Conservation (phyloP, 2,329 filamentous ascomycete genomes). For the Claviceps humidiphila region DNA sequence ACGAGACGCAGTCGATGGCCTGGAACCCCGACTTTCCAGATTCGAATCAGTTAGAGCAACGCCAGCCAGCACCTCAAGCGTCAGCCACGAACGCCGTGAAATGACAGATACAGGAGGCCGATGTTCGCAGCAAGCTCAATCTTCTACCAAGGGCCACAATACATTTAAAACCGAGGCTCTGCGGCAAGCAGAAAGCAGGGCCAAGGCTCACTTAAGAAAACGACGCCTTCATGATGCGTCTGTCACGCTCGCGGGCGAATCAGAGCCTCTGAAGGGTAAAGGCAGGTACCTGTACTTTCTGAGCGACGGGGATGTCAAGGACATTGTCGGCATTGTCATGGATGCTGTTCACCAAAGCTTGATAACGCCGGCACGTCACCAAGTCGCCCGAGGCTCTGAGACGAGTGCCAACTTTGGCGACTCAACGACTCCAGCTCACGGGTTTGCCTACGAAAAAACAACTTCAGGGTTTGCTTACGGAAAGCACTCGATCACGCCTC, state of each 20-base stretch:
- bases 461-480: constrained; percentile 11
- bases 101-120: neutral
- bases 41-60: neutral
- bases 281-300: constrained; percentile 7
- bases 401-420: neutral
- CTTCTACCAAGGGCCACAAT: neutral
- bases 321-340: constrained; percentile 5
- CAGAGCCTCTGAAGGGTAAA: neutral
- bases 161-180: neutral
- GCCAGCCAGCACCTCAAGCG: neutral
- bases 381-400: neutral
- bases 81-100: neutral
- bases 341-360: constrained; percentile 1
- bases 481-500: constrained; percentile 13
- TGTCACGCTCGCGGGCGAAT: neutral
- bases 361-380: neutral
- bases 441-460: too few relatives aligned
- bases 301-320: constrained; percentile 7
- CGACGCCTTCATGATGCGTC: neutral
- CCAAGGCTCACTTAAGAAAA: constrained; percentile 3
- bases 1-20: neutral
- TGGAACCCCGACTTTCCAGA: neutral
- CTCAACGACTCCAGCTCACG: neutral
- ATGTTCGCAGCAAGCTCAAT: neutral
- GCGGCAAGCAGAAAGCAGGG: constrained; percentile 1